Conservation (phyloP, 768 basidiomycete species). For the Chiua virens region DNA sequence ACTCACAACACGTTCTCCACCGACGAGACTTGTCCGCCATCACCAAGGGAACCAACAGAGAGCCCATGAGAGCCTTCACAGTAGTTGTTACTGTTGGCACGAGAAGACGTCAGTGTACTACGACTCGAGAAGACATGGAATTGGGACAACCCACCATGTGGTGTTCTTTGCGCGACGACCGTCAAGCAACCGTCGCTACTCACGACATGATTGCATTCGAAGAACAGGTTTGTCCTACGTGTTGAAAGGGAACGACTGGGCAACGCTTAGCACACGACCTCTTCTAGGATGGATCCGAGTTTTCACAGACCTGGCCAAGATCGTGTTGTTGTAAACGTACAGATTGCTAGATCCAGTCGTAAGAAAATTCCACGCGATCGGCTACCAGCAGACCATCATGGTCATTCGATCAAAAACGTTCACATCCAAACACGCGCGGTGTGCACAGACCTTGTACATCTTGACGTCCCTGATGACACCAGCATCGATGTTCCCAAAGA, state of each 20-base stretch:
- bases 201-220: conserved; percentile 40
- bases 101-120: not conserved
- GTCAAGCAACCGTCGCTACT: conserved; percentile 65
- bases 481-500: conserved; percentile 51
- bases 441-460: conserved; percentile 44
- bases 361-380: conserved; percentile 59
- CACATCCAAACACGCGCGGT: not conserved
- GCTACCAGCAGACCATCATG: conserved; percentile 31
- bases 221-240: not conserved
- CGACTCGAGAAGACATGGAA: not conserved
- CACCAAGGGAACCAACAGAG: conserved; percentile 51
- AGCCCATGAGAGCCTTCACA: conserved; percentile 62
- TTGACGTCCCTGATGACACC: conserved; percentile 61
- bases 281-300: not conserved
- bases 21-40: conserved; percentile 45
- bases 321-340: conserved; percentile 56
- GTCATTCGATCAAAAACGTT: not conserved
- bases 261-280: not conserved
- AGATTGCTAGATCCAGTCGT: conserved; percentile 49
- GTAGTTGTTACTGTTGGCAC: conserved; percentile 41
- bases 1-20: conserved; percentile 60
- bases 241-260: conserved; percentile 1
- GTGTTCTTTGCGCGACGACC: conserved; percentile 56
- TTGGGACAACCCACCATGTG: conserved; percentile 39
- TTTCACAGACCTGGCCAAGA: conserved; percentile 51